A percentile compares a stretch with the other conserved stretches of the same genome.
Conservation (phyloP, 768 basidiomycete genomes). For the Chlorophyllum brunneum region DNA sequence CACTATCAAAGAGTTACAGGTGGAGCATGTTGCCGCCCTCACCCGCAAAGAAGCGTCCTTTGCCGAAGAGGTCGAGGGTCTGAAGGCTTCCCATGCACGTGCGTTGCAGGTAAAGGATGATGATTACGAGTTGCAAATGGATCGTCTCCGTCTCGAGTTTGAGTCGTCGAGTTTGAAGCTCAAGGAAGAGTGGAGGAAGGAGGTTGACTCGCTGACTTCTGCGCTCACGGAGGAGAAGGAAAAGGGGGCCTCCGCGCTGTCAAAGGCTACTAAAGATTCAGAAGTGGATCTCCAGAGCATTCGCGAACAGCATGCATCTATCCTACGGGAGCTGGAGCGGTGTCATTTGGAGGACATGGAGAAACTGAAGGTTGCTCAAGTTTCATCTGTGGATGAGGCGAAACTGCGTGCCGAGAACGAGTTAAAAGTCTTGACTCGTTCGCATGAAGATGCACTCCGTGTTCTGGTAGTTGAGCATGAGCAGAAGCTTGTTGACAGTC, state of each 20-base stretch:
- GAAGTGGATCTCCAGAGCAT: constrained; percentile 21
- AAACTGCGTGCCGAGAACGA: constrained; percentile 24
- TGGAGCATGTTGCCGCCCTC: constrained; percentile 67
- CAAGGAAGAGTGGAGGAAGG: constrained; percentile 49
- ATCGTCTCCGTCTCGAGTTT: constrained; percentile 60
- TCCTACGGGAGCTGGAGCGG: constrained; percentile 52
- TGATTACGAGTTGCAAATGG: constrained; percentile 55
- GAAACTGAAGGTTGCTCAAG: constrained; percentile 45
- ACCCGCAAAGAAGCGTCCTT: constrained; percentile 63
- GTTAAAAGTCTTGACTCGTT: constrained; percentile 26
- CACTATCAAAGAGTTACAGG: constrained; percentile 63
- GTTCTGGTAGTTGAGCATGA: constrained; percentile 46
- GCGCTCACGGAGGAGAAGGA: constrained; percentile 43
- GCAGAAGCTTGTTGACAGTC: constrained; percentile 36
- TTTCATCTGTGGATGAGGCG: constrained; percentile 31
- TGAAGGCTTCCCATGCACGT: constrained; percentile 61
- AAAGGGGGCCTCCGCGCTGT: constrained; percentile 29
- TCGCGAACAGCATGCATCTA: constrained; percentile 51
- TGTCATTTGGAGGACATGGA: constrained; percentile 55
- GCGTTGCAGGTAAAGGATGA: constrained; percentile 52
- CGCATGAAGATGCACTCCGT: constrained; percentile 38
- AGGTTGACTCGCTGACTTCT: constrained; percentile 44
- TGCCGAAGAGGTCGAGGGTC: constrained; percentile 58
- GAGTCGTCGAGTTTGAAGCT: constrained; percentile 46
- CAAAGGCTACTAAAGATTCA: constrained; percentile 14